Base-by-base conservation (phyloP, 108 stramenopile genomes). In the Cyclotella cryptica region DNA sequence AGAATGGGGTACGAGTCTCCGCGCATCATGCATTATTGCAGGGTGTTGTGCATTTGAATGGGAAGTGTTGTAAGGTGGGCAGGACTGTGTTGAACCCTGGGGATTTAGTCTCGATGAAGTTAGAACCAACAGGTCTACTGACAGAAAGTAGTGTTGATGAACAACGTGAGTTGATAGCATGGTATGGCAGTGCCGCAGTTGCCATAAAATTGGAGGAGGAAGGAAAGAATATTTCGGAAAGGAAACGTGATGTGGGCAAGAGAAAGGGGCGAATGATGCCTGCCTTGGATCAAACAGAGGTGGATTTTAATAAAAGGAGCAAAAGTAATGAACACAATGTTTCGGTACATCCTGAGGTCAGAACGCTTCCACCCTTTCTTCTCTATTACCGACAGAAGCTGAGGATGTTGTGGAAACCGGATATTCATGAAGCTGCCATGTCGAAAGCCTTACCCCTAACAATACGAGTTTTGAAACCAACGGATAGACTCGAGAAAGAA, bases 1-100 rank as follows among this genome's bases (percentile, higher is more conserved):
- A 72, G 12, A 72, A 72, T 53, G 71, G 55, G 18, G 42, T 43
- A 39, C 41, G 57, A n/a, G 71, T 72, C 26, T 72, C 71, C 0
- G 71, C 71, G 27, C 71, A 72, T 61, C 71, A 72, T 72, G 71
- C 71, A 27, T 44, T 72, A 35, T 22, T 72, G 27, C 42, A 72
- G 14, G 71, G 71, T 27, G 59, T 46, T 29, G 71, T 72, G 22
- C 30, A 21, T 28, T 42, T 72, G 18, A 72, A 72, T 35, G 71
- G 59, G 0, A 39, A 27, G 58, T 55, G 55, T 39, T 60, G 58
- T 26, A 72, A 58, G 28, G 12, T 28, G 41, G 71, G 71, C 9
- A 43, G 59, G 18, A 72, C 55, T 29, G 44, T 29, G 19, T 45
- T 72, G 43, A 22, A 45, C 13, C 57, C n/a, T 45, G 59, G 59